Conservation (phyloP, 2,329 filamentous ascomycete genomes). For the Aureobasidium vineae region DNA sequence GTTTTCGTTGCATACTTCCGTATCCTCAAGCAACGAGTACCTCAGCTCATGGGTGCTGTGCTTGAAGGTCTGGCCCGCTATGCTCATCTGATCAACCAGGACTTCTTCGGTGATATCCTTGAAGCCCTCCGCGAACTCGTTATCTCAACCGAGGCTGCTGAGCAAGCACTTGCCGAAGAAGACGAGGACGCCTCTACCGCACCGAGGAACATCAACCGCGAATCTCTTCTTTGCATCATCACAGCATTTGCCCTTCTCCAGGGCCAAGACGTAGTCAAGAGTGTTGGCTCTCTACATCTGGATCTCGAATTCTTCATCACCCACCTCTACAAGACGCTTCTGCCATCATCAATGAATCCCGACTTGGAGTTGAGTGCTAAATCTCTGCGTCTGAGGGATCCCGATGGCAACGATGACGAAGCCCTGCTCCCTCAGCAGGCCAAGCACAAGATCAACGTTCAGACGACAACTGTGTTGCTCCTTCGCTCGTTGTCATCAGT, state of each 20-base stretch:
- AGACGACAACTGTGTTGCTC: slow-evolving; percentile 90
- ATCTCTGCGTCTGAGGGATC: slow-evolving; percentile 28
- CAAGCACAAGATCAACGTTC: slow-evolving; percentile 78
- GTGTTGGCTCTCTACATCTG: slow-evolving; percentile 75
- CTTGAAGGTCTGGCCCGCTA: slow-evolving; percentile 93
- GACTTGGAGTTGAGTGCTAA: slow-evolving; percentile 81
- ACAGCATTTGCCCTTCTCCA: slow-evolving; percentile 96
- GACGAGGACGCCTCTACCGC: slow-evolving; percentile 45
- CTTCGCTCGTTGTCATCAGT: slow-evolving; percentile 80
- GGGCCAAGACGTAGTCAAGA: slow-evolving; percentile 87
- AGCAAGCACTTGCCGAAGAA: slow-evolving; percentile 49
- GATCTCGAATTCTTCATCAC: slow-evolving; percentile 95
- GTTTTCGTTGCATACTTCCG: slow-evolving; percentile 96
- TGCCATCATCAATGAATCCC: slow-evolving; percentile 73
- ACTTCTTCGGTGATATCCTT: slow-evolving; percentile 95
- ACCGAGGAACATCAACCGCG: slow-evolving; percentile 73
- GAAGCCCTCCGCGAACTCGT: slow-evolving; percentile 94
- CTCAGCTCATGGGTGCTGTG: slow-evolving; percentile 92
- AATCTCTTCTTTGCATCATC: slow-evolving; percentile 88
- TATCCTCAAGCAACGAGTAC: slow-evolving; percentile 77
- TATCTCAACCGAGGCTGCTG: slow-evolving; percentile 60
- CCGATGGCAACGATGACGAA: slow-evolving; percentile 22
- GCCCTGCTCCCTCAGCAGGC: slow-evolving; percentile 32
- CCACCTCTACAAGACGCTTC: slow-evolving; percentile 84
- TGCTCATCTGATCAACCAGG: slow-evolving; percentile 95